Evolutionary conservation across 2,329 filamentous ascomycete species (phyloP).

Genomic region (Hypoxylon sp.): DNA sequence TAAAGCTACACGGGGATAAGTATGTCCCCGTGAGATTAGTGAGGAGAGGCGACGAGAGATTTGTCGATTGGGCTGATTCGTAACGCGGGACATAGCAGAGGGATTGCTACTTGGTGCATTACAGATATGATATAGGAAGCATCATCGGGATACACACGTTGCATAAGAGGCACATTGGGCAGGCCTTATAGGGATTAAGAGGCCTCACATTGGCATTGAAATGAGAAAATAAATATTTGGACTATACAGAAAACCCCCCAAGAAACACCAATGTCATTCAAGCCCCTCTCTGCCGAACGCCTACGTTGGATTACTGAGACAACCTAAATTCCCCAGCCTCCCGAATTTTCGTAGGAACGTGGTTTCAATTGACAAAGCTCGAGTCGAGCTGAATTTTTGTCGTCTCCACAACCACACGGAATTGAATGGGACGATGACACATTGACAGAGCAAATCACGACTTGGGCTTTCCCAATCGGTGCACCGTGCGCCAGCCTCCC

Average conservation of each 20-base stretch:
- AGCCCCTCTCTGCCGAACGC: not conserved
- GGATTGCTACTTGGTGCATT: constrained; percentile 9
- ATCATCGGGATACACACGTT: constrained; percentile 11
- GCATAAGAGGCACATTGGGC: not conserved
- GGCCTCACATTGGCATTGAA: not conserved
- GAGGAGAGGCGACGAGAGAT: constrained; percentile 78
- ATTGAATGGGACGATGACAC: constrained; percentile 44
- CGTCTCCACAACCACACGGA: constrained; percentile 27
- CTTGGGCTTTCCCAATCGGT: constrained; percentile 32
- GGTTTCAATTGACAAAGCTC: constrained; percentile 20
- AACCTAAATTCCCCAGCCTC: constrained; percentile 28
- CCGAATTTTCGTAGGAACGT: constrained; percentile 20
- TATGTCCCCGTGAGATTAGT: constrained; percentile 78
- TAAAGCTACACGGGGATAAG: constrained; percentile 75
- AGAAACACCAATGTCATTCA: not conserved
- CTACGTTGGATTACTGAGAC: not conserved
- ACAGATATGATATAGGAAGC: constrained; percentile 5
- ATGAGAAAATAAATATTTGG: not conserved
- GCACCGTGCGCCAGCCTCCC: constrained; percentile 24
- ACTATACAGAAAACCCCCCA: not conserved
- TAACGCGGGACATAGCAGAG: constrained; percentile 12
- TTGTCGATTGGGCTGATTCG: constrained; percentile 61
- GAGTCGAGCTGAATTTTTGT: constrained; percentile 5
- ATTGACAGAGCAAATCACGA: constrained; percentile 29
- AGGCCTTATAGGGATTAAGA: constrained; percentile 2